A percentile compares a stretch with the other conserved stretches of the same genome.
Evolutionary conservation across 148 eudicot species (phyloP).

Genomic region (Silene uniflora): DNA sequence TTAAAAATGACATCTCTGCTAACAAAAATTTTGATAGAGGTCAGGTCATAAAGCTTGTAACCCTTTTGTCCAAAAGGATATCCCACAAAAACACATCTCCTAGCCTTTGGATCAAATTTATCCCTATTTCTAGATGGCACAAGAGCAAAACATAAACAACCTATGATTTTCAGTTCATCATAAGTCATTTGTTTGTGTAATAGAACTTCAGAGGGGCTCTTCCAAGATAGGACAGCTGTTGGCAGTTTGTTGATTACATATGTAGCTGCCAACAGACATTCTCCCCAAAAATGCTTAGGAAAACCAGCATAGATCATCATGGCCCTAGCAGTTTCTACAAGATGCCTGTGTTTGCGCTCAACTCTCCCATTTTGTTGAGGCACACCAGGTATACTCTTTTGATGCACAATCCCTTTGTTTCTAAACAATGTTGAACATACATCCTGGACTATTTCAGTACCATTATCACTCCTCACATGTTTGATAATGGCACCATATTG

Average conservation of each 20-base stretch:
- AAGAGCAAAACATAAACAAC: neutral
- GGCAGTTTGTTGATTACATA: neutral
- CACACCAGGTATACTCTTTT: neutral
- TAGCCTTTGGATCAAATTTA: neutral
- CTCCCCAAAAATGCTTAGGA: neutral
- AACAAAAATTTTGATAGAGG: neutral
- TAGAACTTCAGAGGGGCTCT: neutral
- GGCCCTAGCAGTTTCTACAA: no score
- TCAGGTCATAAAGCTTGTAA: neutral
- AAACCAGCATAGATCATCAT: neutral
- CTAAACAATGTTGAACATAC: neutral
- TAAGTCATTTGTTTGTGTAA: neutral
- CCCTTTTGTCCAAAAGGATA: no score
- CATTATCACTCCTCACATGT: conserved; percentile 3
- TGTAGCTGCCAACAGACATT: neutral
- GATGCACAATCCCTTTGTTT: neutral
- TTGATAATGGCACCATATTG: neutral
- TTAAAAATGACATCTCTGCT: neutral
- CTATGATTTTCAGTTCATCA: neutral
- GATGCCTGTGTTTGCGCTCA: neutral
- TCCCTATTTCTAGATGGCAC: neutral
- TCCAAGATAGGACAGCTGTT: neutral
- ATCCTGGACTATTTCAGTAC: neutral
- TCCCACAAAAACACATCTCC: neutral
- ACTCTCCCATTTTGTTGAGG: conserved; percentile 8